A percentile compares a stretch with the other conserved stretches of the same genome.
These are phyloP conservation scores for Cutaneotrichosporon curvatum DNA, from an alignment of 1,284 basidiomycete genomes.

Conservation along the genomic window DNA sequence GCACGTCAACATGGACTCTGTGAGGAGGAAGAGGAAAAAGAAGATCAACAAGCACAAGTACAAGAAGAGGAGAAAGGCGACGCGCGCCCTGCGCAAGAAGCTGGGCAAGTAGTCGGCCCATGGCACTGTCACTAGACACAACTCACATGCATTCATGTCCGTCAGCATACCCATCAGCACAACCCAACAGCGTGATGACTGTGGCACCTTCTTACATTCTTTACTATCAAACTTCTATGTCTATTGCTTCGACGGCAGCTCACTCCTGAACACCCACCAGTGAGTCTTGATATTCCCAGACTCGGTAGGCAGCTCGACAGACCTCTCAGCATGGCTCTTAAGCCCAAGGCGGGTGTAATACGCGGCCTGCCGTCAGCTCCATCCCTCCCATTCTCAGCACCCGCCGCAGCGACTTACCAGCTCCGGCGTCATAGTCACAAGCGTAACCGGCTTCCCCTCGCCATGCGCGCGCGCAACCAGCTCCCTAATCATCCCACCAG, in stretches of 20 bases:
- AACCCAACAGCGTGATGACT: too few species aligned
- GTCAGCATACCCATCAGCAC: neutral
- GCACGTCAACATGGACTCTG: slow-evolving; percentile 30
- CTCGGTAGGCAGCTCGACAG: too few species aligned
- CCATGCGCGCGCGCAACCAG: neutral
- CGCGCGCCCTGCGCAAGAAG: slow-evolving; percentile 21
- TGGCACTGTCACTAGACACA: neutral
- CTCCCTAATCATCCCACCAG: slow-evolving; percentile 1
- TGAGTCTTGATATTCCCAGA: too few species aligned
- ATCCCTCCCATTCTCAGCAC: too few species aligned
- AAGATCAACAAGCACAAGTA: slow-evolving; percentile 43
- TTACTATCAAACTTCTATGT: too few species aligned
- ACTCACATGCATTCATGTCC: slow-evolving; percentile 7
- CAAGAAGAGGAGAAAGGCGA: slow-evolving; percentile 62
- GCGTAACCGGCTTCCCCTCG: slow-evolving; percentile 1
- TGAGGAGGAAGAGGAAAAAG: slow-evolving; percentile 40
- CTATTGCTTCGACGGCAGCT: too few species aligned
- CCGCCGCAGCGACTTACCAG: neutral
- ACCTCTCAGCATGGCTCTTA: too few species aligned
- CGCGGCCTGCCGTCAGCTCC: too few species aligned
- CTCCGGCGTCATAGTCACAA: slow-evolving; percentile 9
- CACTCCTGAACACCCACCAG: too few species aligned
- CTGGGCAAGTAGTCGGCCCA: slow-evolving; percentile 22
- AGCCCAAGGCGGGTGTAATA: too few species aligned
- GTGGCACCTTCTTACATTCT: too few species aligned